A percentile compares a stretch with the other conserved stretches of the same genome.
These are phyloP conservation scores for Kwoniella europaea DNA, from an alignment of 768 basidiomycete genomes.

Conservation along the genomic window DNA sequence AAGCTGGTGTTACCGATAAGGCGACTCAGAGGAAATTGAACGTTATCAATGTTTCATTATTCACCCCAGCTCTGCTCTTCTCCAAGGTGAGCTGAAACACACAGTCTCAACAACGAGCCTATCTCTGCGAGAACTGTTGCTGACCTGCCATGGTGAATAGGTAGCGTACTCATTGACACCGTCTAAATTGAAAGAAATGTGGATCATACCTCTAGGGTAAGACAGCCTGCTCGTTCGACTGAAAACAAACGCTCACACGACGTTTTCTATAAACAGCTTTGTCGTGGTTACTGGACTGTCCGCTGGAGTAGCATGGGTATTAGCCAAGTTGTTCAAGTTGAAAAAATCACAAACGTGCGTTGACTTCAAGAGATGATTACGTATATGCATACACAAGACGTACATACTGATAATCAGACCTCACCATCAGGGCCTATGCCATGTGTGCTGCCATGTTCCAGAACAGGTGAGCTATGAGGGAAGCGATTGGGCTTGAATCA, in stretches of 20 bases:
- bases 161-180: slow-evolving; percentile 87
- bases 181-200: slow-evolving; percentile 56
- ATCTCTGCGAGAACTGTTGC: neutral
- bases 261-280: slow-evolving; percentile 68
- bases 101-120: neutral
- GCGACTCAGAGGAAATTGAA: slow-evolving; percentile 67
- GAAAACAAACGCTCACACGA: neutral
- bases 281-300: slow-evolving; percentile 74
- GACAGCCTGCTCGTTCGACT: slow-evolving; percentile 11
- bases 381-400: neutral
- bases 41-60: slow-evolving; percentile 75
- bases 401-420: slow-evolving; percentile 1
- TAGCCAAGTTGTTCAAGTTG: slow-evolving; percentile 71
- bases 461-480: slow-evolving; percentile 45
- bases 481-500: neutral
- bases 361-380: neutral
- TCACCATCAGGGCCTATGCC: slow-evolving; percentile 51
- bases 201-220: slow-evolving; percentile 57
- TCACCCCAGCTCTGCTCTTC: slow-evolving; percentile 74
- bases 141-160: slow-evolving; percentile 14
- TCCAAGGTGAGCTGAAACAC: slow-evolving; percentile 67
- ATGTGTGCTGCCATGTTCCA: slow-evolving; percentile 58
- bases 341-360: slow-evolving; percentile 75
- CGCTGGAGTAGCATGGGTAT: slow-evolving; percentile 68
- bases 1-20: slow-evolving; percentile 81